Base-by-base conservation (phyloP, 495 filamentous ascomycete genomes). In the Podospora conica region DNA sequence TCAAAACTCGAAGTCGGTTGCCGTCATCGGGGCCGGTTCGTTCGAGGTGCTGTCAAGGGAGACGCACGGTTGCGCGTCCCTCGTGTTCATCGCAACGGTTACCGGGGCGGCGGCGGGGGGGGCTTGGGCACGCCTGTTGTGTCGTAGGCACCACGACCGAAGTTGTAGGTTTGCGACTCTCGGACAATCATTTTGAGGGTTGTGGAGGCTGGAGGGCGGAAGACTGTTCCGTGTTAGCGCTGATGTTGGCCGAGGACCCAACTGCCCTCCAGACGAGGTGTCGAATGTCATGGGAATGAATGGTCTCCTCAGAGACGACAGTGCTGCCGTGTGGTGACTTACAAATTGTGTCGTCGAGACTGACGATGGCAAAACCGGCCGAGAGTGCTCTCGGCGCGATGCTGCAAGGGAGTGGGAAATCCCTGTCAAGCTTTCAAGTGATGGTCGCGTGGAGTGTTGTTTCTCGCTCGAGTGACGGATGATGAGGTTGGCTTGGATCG, bases 121-220 rank as follows among this genome's bases (percentile, higher is more conserved):
- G 83, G 83, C 75, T 85, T 85, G 29, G 79, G 81, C 10, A 84
- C 78, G 54, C 82, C 82, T 28, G 83, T 85, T 63, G 82, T 84
- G 71, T 85, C 83, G 66, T 85, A 85, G 57, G 82, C 82, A n/a
- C 83, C 83, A 23, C 83, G 77, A 69, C 82, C 83, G 76, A 84
- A 83, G 76, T 85, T 84, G 69, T 73, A 60, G 73, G 73, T 70
- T 74, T 75, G 75, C 29, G 76, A 77, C 64, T 76, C 78, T 77
- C 78, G 77, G 68, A 74, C 75, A 68, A 80, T 77, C 83, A 85
- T 85, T 73, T 62, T 76, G 73, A 58, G 54, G 33, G 67, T 66
- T 60, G 48, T 61, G 48, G 48, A 67, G 69, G 60, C 65, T 66
- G 28, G 12, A 53, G 25, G 6, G 63, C 54, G 25, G 12, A 29